Percentiles rank a stretch among this genome's conserved stretches.
These are phyloP conservation scores for Prunella vulgaris DNA, from an alignment of 257 asterid genomes.

Conservation along the genomic window DNA sequence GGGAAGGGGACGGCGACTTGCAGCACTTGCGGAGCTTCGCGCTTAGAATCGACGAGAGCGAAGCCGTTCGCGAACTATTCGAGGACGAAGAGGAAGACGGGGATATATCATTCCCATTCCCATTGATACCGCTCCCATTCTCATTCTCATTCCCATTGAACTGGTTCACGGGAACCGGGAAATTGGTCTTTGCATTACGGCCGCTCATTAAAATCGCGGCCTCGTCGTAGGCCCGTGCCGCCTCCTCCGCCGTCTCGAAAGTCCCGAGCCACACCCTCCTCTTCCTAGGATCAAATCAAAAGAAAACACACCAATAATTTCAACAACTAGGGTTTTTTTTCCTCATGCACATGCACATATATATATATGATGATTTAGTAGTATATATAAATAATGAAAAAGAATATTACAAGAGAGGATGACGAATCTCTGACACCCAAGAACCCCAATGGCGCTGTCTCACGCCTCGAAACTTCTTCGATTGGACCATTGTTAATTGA, in stretches of 20 bases:
- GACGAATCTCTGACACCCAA: conserved; percentile 97
- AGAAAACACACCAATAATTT: not conserved
- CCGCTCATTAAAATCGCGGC: conserved; percentile 82
- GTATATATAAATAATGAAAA: not conserved
- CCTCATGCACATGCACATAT: not conserved
- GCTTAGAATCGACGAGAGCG: conserved; percentile 58
- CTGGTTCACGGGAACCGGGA: conserved; percentile 46
- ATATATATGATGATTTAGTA: not conserved
- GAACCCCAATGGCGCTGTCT: conserved; percentile 98
- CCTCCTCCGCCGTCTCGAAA: conserved; percentile 84
- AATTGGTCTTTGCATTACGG: conserved; percentile 68
- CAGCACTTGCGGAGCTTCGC: conserved; percentile 73
- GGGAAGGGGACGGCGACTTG: conserved; percentile 77
- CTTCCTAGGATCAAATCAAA: conserved; percentile 38
- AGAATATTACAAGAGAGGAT: conserved; percentile 63
- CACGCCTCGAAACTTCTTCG: conserved; percentile 81
- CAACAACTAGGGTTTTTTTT: not conserved
- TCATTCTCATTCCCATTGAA: not conserved
- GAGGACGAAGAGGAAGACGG: conserved; percentile 22
- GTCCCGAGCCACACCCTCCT: conserved; percentile 89
- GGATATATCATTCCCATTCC: not conserved
- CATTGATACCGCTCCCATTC: conserved; percentile 19
- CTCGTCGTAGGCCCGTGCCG: conserved; percentile 76
- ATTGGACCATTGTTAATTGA: conserved; percentile 49
- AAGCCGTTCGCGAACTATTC: conserved; percentile 16